phyloP scores from a whole-genome alignment of 2,329 filamentous ascomycete genomes.

The Paecilomyces formosus region DNA sequence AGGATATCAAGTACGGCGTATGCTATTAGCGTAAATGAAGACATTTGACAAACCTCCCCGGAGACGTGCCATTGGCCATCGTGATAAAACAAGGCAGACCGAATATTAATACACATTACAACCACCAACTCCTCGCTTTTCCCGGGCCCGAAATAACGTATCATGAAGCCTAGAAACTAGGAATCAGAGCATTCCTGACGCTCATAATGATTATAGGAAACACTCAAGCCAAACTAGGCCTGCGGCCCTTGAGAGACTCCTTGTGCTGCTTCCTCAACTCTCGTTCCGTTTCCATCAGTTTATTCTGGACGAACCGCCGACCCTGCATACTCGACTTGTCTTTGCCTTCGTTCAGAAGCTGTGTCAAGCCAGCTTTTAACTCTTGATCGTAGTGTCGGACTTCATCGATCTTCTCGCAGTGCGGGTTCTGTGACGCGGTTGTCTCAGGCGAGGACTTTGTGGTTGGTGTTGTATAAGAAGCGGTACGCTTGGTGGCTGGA shows the following conservation, averaged over 20 bases:
- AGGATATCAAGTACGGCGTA: too few relatives aligned
- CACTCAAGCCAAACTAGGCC: neutral
- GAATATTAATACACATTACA: neutral
- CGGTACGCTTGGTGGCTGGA: neutral
- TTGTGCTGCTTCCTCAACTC: neutral
- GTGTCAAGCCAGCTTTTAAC: neutral
- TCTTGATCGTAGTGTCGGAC: neutral
- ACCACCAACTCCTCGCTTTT: neutral
- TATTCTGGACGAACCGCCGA: neutral
- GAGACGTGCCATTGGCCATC: neutral
- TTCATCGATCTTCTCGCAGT: neutral
- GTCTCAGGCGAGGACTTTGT: neutral
- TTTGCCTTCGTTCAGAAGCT: neutral
- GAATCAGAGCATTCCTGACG: neutral
- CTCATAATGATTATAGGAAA: neutral
- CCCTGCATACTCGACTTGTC: neutral
- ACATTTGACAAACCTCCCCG: too few relatives aligned
- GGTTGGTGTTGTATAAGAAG: neutral
- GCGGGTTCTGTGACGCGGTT: neutral
- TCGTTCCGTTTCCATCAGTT: neutral
- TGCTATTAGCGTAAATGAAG: too few relatives aligned
- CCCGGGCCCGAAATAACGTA: neutral
- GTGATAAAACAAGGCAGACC: neutral
- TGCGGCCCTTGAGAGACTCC: neutral
- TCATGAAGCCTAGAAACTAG: neutral